Percentiles rank a stretch among this genome's conserved stretches.
These are phyloP conservation scores for Cutaneotrichosporon spelunceum DNA, from an alignment of 1,284 basidiomycete genomes.

Conservation along the genomic window DNA sequence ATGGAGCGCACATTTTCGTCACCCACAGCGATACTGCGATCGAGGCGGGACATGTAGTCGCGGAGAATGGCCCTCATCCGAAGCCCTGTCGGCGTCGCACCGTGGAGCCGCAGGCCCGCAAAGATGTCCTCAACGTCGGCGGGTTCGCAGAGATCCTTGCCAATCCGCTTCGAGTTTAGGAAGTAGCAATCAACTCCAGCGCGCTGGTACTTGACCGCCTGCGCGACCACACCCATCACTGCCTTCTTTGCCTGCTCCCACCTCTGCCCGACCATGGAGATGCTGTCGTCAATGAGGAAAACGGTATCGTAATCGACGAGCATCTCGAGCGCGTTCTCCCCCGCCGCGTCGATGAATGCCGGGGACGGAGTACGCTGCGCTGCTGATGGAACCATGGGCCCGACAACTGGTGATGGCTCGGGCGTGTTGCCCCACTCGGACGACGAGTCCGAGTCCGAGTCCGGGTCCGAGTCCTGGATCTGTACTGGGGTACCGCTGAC, in stretches of 20 bases:
- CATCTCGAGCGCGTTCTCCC: constrained; percentile 41
- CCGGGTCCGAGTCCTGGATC: neutral
- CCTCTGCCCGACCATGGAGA: constrained; percentile 43
- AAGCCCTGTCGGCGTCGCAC: constrained; percentile 43
- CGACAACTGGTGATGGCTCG: neutral
- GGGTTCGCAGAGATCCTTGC: constrained; percentile 31
- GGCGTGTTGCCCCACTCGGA: neutral
- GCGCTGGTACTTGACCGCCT: constrained; percentile 42
- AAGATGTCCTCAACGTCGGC: constrained; percentile 50
- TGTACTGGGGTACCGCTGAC: neutral
- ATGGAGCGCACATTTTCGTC: constrained; percentile 33
- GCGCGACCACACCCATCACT: constrained; percentile 42
- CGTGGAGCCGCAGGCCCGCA: constrained; percentile 40
- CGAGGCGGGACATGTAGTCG: constrained; percentile 46
- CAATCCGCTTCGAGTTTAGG: constrained; percentile 47
- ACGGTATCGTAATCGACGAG: constrained; percentile 48
- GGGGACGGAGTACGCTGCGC: neutral
- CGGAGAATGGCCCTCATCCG: constrained; percentile 42
- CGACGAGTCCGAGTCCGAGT: neutral
- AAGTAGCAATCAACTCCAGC: constrained; percentile 50
- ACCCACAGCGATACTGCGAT: constrained; percentile 22
- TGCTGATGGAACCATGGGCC: neutral
- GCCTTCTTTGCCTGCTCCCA: constrained; percentile 44
- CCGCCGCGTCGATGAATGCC: constrained; percentile 2
- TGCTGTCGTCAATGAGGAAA: constrained; percentile 47